Evolutionary conservation across 495 filamentous ascomycete species (phyloP), one percentile per base, ranked within the genome.

Genomic region (Niebla homalea): DNA sequence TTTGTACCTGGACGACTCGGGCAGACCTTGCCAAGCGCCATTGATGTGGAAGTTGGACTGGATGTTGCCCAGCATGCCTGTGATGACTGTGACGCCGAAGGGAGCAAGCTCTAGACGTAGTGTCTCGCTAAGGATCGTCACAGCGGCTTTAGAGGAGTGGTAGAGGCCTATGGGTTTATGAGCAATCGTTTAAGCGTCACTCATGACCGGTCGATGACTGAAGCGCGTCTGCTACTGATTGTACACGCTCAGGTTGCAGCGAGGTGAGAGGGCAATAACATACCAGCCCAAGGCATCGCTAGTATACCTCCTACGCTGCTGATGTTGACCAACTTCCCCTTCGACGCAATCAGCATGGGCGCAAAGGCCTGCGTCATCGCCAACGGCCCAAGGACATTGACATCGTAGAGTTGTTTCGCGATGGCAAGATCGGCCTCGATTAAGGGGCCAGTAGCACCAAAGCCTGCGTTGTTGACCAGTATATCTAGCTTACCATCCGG

Each of bases 381-480:
- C 23, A 76, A 21, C 5, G 57, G 36, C 1, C 62, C 61, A 56
- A 59, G 69, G 38, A 71, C 56, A 49, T 76, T 76, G 4, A 64
- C 51, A 38, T 74, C 70, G 54, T 67, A 74, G n/a, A 72, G 54
- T 51, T 56, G 50, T 40, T 60, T 66, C 7, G 64, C 66, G 14
- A 60, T 59, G 10, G 54, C 57, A n/a, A 71, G 48, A 8, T 62
- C 54, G 8, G 57, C 41, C 45, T 75, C 66, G 7, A 68, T 46
- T 0, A 65, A 38, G 4, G 70, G 70, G 47, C 64, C 54, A 7
- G 58, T 50, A 36, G 43, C 53, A 18, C 47, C 59, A 12, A 49
- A 53, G 21, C 65, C 67, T 18, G 71, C 70, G 51, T 71, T 73
- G 55, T 67, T 72, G 49, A 73, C 61, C 0, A 76, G 61, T 22